A percentile compares a stretch with the other conserved stretches of the same genome.
These are phyloP conservation scores for Amanita exitialis DNA, from an alignment of 768 basidiomycete species.

Conservation along the genomic window DNA sequence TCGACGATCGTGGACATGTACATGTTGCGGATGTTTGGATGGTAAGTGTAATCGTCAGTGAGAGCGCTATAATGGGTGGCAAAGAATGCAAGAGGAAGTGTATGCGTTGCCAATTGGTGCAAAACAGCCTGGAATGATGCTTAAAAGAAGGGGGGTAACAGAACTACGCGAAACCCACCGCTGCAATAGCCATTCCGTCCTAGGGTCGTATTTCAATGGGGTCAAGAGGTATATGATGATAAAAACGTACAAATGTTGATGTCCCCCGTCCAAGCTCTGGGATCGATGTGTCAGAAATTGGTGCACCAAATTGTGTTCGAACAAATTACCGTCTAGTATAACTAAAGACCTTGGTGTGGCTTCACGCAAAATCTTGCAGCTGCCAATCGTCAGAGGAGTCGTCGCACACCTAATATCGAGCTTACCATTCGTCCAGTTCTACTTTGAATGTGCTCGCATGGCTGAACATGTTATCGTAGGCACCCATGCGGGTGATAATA, in stretches of 20 bases:
- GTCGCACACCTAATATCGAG: background rate
- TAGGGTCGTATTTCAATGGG: slow-evolving; percentile 17
- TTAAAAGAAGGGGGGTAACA: slow-evolving; percentile 2
- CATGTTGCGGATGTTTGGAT: slow-evolving; percentile 90
- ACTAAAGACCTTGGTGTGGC: slow-evolving; percentile 92
- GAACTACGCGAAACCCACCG: slow-evolving; percentile 32
- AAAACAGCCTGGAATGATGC: slow-evolving; percentile 59
- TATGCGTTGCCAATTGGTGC: slow-evolving; percentile 90
- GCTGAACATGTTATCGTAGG: slow-evolving; percentile 96
- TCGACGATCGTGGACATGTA: slow-evolving; percentile 94
- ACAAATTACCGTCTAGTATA: slow-evolving; percentile 78
- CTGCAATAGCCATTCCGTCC: slow-evolving; percentile 99
- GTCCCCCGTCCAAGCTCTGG: slow-evolving; percentile 92
- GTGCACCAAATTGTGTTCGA: background rate
- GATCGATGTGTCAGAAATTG: slow-evolving; percentile 8
- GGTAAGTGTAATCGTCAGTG: slow-evolving; percentile 88
- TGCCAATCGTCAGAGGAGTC: slow-evolving; percentile 18
- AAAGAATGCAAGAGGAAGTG: slow-evolving; percentile 87
- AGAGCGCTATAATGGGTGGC: slow-evolving; percentile 96
- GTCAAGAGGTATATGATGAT: slow-evolving; percentile 4
- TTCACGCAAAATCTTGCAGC: slow-evolving; percentile 88
- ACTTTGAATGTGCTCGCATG: slow-evolving; percentile 97
- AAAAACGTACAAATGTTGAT: slow-evolving; percentile 65
- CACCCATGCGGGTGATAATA: slow-evolving; percentile 96
- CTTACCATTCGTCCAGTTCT: slow-evolving; percentile 92